A percentile compares a stretch with the other conserved stretches of the same genome.
These are phyloP conservation scores for Rutstroemia sydowiana DNA, from an alignment of 2,329 filamentous ascomycete genomes.

Conservation along the genomic window DNA sequence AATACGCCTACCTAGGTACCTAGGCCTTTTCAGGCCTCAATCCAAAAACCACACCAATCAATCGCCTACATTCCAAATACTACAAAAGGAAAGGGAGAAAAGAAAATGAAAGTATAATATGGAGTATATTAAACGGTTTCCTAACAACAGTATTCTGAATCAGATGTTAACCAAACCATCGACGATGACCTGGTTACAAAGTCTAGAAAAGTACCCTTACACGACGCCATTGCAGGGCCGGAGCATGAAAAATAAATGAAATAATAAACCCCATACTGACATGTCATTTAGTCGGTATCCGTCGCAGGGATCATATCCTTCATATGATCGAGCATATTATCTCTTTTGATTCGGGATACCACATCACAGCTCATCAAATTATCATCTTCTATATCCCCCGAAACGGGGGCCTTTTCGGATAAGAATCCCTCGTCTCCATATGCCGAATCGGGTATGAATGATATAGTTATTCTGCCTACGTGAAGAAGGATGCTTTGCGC, in stretches of 20 bases:
- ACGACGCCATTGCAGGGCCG: constrained; percentile 70
- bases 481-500: too few species aligned
- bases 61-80: background rate
- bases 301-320: constrained; percentile 36
- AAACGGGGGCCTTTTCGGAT: constrained; percentile 63
- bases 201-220: constrained; percentile 47
- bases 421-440: constrained; percentile 58
- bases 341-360: constrained; percentile 25
- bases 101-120: background rate
- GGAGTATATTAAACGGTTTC: constrained; percentile 23
- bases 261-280: background rate
- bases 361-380: constrained; percentile 26
- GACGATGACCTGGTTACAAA: constrained; percentile 12
- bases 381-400: constrained; percentile 54
- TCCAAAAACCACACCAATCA: too few species aligned
- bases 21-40: too few species aligned
- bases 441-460: constrained; percentile 61
- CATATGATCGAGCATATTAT: constrained; percentile 13
- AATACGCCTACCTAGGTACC: too few species aligned
- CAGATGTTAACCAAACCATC: constrained; percentile 7
- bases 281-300: constrained; percentile 29
- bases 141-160: constrained; percentile 15
- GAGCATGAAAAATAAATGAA: too few species aligned
- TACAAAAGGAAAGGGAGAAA: background rate
- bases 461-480: too few species aligned